A percentile compares a stretch with the other conserved stretches of the same genome.
Evolutionary conservation across 148 eudicot species (phyloP).

Genomic region (Cornus kousa): DNA sequence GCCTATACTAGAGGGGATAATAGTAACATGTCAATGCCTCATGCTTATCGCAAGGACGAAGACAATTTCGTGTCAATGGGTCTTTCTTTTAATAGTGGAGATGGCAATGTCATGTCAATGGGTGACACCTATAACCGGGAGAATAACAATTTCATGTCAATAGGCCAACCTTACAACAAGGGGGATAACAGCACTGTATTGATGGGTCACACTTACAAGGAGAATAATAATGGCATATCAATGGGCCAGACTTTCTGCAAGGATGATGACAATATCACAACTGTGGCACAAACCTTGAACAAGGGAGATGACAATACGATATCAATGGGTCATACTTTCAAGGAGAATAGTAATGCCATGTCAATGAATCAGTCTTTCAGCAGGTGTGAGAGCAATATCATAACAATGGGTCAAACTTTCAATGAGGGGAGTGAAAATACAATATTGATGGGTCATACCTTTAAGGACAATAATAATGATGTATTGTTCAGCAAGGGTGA

Average conservation of each 20-base stretch:
- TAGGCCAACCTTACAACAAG: slow-evolving; percentile 36
- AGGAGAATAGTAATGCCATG: too few species aligned
- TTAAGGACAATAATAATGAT: slow-evolving; percentile 7
- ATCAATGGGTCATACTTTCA: too few species aligned
- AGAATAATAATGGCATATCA: not conserved
- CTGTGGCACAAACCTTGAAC: not conserved
- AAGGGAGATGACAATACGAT: too few species aligned
- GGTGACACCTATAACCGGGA: slow-evolving; percentile 34
- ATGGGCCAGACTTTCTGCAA: slow-evolving; percentile 25
- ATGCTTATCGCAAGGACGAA: slow-evolving; percentile 36
- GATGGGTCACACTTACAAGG: slow-evolving; percentile 7
- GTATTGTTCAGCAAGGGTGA: slow-evolving; percentile 12
- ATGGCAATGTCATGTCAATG: slow-evolving; percentile 25
- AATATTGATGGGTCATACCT: slow-evolving; percentile 11
- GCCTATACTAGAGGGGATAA: slow-evolving; percentile 34
- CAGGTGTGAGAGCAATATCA: slow-evolving; percentile 20
- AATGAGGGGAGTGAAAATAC: slow-evolving; percentile 2
- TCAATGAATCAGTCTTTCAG: slow-evolving; percentile 18
- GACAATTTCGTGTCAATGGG: slow-evolving; percentile 39
- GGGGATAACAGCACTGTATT: slow-evolving; percentile 18
- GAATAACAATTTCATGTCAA: slow-evolving; percentile 38
- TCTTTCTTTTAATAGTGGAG: slow-evolving; percentile 36
- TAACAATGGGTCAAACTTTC: not conserved
- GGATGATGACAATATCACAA: slow-evolving; percentile 21
- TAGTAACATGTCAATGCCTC: slow-evolving; percentile 23